A percentile compares a stretch with the other conserved stretches of the same genome.
These are phyloP conservation scores for Chaetomium olivaceum DNA, from an alignment of 2,329 filamentous ascomycete genomes.

Conservation along the genomic window DNA sequence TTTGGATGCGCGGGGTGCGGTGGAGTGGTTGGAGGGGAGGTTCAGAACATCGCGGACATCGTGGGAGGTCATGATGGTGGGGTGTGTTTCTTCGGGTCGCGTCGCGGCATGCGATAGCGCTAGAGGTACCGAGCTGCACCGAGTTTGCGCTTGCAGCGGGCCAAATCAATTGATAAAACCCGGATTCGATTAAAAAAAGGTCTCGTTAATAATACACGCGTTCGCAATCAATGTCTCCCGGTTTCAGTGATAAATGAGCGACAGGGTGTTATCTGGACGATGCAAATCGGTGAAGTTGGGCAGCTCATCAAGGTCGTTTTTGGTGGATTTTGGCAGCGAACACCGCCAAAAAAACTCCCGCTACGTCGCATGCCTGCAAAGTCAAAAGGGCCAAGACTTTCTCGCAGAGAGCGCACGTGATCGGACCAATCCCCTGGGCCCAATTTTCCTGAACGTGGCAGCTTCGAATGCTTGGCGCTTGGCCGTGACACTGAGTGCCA, in stretches of 20 bases:
- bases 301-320: constrained; percentile 12
- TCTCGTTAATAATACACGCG: constrained; percentile 8
- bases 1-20: constrained; percentile 62
- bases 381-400: background rate
- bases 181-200: constrained; percentile 9
- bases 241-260: constrained; percentile 1
- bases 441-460: constrained; percentile 54
- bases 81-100: constrained; percentile 23
- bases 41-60: constrained; percentile 90
- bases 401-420: constrained; percentile 26
- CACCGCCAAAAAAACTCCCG: constrained; percentile 12
- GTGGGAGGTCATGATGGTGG: constrained; percentile 63
- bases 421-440: constrained; percentile 24
- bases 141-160: constrained; percentile 9
- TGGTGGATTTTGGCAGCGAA: constrained; percentile 16
- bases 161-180: background rate
- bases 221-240: background rate
- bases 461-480: constrained; percentile 40
- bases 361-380: background rate
- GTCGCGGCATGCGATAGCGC: constrained; percentile 16
- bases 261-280: background rate
- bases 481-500: constrained; percentile 24
- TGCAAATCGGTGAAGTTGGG: constrained; percentile 1
- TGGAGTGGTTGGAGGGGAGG: constrained; percentile 62
- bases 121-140: constrained; percentile 4